Percentiles rank a stretch among this genome's conserved stretches.
Evolutionary conservation across 1,284 basidiomycete genomes (phyloP).

Genomic region (Cystobasidiaceae sp.): DNA sequence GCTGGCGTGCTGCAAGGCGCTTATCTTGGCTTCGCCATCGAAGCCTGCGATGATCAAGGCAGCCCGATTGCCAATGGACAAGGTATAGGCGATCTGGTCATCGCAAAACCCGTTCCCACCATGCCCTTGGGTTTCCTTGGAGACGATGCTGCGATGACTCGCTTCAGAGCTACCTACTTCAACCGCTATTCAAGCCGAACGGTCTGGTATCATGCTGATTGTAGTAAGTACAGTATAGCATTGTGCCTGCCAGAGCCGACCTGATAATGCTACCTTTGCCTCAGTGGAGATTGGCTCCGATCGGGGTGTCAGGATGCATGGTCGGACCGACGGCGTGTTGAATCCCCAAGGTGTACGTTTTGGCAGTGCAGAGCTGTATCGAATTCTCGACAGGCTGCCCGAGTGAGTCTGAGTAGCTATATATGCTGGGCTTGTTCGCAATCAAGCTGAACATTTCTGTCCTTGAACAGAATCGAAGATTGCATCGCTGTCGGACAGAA

Average conservation of each 20-base stretch:
- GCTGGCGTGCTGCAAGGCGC: slow-evolving; percentile 79
- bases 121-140: slow-evolving; percentile 78
- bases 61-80: slow-evolving; percentile 44
- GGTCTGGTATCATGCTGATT: slow-evolving; percentile 57
- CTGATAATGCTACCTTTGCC: neutral
- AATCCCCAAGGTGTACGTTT: slow-evolving; percentile 79
- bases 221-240: slow-evolving; percentile 55
- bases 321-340: slow-evolving; percentile 62
- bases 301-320: slow-evolving; percentile 69
- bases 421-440: no score
- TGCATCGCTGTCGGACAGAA: slow-evolving; percentile 70
- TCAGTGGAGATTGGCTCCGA: neutral
- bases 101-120: slow-evolving; percentile 71
- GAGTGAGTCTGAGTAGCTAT: neutral
- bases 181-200: slow-evolving; percentile 56
- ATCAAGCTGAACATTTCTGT: no score
- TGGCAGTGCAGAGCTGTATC: slow-evolving; percentile 77
- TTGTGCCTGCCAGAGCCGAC: neutral
- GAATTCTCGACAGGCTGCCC: slow-evolving; percentile 59
- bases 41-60: slow-evolving; percentile 55
- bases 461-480: slow-evolving; percentile 60
- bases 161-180: slow-evolving; percentile 69
- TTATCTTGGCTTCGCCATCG: slow-evolving; percentile 61
- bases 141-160: slow-evolving; percentile 54
- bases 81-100: slow-evolving; percentile 59